Percentiles rank a stretch among this genome's conserved stretches.
These are phyloP conservation scores for Penicillium sp. DNA, from an alignment of 2,329 filamentous ascomycete species.

Conservation along the genomic window DNA sequence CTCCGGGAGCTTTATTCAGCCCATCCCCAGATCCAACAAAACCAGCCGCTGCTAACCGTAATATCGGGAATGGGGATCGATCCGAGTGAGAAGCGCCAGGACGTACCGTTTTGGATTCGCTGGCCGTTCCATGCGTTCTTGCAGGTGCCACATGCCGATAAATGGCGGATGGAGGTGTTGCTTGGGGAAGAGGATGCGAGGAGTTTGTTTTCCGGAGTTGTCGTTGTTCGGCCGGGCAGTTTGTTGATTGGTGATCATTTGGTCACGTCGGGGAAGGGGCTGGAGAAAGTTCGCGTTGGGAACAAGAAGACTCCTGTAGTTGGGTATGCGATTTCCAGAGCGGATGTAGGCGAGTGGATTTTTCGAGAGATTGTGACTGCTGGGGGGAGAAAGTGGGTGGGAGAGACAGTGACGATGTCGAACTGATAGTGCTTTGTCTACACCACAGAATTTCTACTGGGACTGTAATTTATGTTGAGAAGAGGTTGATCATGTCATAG, in stretches of 20 bases:
- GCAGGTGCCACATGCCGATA: constrained; percentile 34
- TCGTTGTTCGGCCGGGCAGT: constrained; percentile 30
- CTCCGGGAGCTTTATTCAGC: constrained; percentile 19
- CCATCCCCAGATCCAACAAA: neutral
- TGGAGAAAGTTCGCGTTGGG: constrained; percentile 24
- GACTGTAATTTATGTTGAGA: too few species aligned
- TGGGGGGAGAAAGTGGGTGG: constrained; percentile 17
- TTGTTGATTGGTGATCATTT: constrained; percentile 26
- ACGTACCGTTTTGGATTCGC: constrained; percentile 28
- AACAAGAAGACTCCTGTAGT: constrained; percentile 25
- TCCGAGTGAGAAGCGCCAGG: constrained; percentile 17
- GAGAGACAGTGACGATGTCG: constrained; percentile 20
- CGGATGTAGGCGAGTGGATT: constrained; percentile 34
- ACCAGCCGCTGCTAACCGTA: constrained; percentile 24
- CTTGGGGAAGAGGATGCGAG: constrained; percentile 20
- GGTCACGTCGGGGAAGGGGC: constrained; percentile 24
- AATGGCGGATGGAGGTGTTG: constrained; percentile 29
- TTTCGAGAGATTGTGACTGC: constrained; percentile 23
- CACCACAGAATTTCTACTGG: too few species aligned
- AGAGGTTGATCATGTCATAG: too few species aligned
- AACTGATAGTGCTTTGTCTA: too few species aligned
- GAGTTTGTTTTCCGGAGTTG: constrained; percentile 16
- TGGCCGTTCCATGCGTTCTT: constrained; percentile 29
- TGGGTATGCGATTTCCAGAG: constrained; percentile 32
- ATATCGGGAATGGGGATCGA: constrained; percentile 34